Conservation (phyloP, 2,329 filamentous ascomycete genomes). For the Dendryphion nanum region DNA sequence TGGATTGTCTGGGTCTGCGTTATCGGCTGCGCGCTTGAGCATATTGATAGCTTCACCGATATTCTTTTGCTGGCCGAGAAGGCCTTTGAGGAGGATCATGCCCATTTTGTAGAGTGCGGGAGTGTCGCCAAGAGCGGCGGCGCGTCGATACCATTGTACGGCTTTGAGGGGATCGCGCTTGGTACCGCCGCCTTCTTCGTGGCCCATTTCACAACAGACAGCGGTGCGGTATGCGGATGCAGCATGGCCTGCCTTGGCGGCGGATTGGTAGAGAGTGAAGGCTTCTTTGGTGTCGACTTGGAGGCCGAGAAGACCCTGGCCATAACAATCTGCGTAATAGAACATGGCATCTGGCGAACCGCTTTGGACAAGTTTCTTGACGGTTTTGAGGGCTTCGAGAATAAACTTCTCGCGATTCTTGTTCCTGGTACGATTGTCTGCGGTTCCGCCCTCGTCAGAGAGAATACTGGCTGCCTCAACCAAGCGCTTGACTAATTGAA, state of each 20-base stretch:
- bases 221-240: conserved; percentile 90
- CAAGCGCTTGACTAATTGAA: conserved; percentile 77
- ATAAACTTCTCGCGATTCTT: conserved; percentile 79
- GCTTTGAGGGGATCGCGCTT: conserved; percentile 88
- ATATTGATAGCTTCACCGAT: conserved; percentile 83
- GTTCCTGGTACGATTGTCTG: conserved; percentile 62
- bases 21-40: conserved; percentile 89
- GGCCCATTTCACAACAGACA: conserved; percentile 94
- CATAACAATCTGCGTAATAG: conserved; percentile 84
- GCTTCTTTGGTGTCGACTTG: conserved; percentile 88
- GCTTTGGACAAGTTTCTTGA: conserved; percentile 78
- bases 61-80: conserved; percentile 83
- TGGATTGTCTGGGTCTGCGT: conserved; percentile 84
- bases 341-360: conserved; percentile 89
- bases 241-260: conserved; percentile 83
- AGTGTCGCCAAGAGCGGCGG: conserved; percentile 83
- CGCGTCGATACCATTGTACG: conserved; percentile 96
- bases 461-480: conserved; percentile 81
- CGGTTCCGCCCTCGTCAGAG: conserved; percentile 70
- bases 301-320: conserved; percentile 74
- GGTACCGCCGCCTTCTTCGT: conserved; percentile 91
- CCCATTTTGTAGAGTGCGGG: conserved; percentile 98
- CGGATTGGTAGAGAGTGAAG: conserved; percentile 88
- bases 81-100: conserved; percentile 89
- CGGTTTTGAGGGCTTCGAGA: conserved; percentile 80